phyloP scores from a whole-genome alignment of 2,329 filamentous ascomycete genomes.

The Seiridium cupressi region DNA sequence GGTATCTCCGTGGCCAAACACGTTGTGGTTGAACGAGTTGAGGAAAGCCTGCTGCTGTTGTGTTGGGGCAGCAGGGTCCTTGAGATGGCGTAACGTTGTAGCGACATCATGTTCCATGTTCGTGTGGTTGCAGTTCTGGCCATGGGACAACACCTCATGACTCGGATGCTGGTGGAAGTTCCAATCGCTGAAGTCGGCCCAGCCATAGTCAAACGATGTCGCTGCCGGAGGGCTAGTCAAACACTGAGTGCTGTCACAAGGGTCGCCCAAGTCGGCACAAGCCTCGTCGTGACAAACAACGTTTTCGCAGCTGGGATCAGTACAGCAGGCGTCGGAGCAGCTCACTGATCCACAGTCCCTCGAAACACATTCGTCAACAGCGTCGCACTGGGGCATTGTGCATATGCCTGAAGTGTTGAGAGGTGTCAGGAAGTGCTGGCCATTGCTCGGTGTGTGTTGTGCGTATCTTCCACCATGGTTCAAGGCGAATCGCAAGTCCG shows the following conservation, averaged over 20 bases:
- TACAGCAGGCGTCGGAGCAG: conserved; percentile 21
- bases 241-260: conserved; percentile 24
- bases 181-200: conserved; percentile 14
- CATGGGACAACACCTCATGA: conserved; percentile 13
- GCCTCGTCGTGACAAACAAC: conserved; percentile 23
- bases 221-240: conserved; percentile 13
- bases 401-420: background rate
- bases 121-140: conserved; percentile 24
- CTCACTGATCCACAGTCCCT: conserved; percentile 18
- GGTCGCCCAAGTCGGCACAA: conserved; percentile 22
- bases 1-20: conserved; percentile 8
- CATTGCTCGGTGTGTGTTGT: background rate
- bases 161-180: conserved; percentile 6
- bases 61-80: conserved; percentile 16
- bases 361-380: background rate
- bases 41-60: conserved; percentile 12
- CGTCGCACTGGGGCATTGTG: background rate
- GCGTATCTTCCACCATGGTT: background rate
- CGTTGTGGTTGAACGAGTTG: conserved; percentile 13
- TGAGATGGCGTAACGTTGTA: conserved; percentile 22
- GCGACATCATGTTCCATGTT: conserved; percentile 28
- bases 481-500: background rate
- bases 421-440: background rate
- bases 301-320: background rate
- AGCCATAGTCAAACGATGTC: conserved; percentile 12